Evolutionary conservation across 805 yeast genomes (phyloP), one percentile per base, ranked within the genome.

Genomic region (Saccharomycopsis babjevae): DNA sequence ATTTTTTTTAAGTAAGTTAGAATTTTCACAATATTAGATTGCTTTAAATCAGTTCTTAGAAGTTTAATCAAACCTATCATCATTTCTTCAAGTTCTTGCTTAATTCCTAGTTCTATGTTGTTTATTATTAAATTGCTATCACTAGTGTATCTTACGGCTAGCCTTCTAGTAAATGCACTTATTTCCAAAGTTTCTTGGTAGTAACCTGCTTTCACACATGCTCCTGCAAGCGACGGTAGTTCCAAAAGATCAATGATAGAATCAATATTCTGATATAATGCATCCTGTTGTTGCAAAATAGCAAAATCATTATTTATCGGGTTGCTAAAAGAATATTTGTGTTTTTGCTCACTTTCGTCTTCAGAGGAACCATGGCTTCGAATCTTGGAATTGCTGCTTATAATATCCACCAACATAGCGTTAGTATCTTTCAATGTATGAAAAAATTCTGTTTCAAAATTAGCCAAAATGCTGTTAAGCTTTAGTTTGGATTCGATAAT

Each of bases 111-210:
- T 60, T 80, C 82, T 10, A 83, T 80, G 46, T 76, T 73, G 20
- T 72, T 74, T 40, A 89, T 79, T 1, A 87, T 68, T 8, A 42
- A 6, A 15, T 39, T 36, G 1, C 73, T 70, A 8, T 85, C 72
- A 52, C 79, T 79, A 7, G 91, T 89, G 70, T 86, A 92, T 62
- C 96, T 77, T 18, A 84, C 81, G 0, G 79, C 75, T 28, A 94
- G 75, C 59, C 96, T 78, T 64, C 85, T 80, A 0, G 88, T 83
- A 67, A 88, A 84, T 36, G 87, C 80, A 13, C 91, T 86, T 15
- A 93, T 81, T 70, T 93, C 96, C 40, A 93, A 79, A 10, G 97
- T 91, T 68, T 91, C 96, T 39, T 90, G 87, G 69, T 92, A 94
- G 68, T 88, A 88, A 0, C 97, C 97, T 56, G 87, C 86, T 56